These are phyloP conservation scores for Marasmius sp. DNA, from an alignment of 1,284 basidiomycete genomes.

Conservation along the genomic window DNA sequence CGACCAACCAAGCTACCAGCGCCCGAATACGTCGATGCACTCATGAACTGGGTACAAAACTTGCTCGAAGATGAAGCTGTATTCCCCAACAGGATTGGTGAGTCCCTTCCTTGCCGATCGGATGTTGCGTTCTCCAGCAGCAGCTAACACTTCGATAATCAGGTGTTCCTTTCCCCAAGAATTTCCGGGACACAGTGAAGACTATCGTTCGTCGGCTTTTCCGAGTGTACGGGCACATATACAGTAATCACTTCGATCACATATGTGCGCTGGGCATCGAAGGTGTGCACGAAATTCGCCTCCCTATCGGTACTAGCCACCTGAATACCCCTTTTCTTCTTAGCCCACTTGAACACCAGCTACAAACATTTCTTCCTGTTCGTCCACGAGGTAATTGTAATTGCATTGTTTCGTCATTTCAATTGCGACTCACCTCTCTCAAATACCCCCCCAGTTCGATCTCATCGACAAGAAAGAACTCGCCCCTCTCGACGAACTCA, in stretches of 20 bases:
- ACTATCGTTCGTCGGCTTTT: constrained; percentile 93
- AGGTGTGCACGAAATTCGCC: constrained; percentile 55
- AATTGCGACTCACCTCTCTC: background rate
- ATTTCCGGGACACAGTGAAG: constrained; percentile 89
- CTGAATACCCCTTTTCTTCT: background rate
- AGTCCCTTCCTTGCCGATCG: constrained; percentile 13
- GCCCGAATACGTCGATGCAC: constrained; percentile 95
- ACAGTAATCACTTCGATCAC: constrained; percentile 99
- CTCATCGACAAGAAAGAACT: constrained; percentile 98
- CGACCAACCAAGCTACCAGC: constrained; percentile 93
- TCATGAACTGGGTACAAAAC: constrained; percentile 98
- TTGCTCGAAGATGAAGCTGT: constrained; percentile 91
- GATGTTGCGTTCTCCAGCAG: background rate
- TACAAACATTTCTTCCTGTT: constrained; percentile 99
- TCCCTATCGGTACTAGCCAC: background rate
- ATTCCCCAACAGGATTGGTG: constrained; percentile 96
- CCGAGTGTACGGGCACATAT: constrained; percentile 97
- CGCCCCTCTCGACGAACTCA: constrained; percentile 93
- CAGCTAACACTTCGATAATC: background rate
- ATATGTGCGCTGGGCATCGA: constrained; percentile 98
- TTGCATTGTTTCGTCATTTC: constrained; percentile 9
- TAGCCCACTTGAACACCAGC: constrained; percentile 98
- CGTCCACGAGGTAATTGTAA: constrained; percentile 75
- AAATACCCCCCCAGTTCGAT: constrained; percentile 66
- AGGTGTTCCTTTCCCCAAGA: constrained; percentile 92